Base-by-base conservation (phyloP, 306 rosid genomes). In the Chamaecrista fasciculata region DNA sequence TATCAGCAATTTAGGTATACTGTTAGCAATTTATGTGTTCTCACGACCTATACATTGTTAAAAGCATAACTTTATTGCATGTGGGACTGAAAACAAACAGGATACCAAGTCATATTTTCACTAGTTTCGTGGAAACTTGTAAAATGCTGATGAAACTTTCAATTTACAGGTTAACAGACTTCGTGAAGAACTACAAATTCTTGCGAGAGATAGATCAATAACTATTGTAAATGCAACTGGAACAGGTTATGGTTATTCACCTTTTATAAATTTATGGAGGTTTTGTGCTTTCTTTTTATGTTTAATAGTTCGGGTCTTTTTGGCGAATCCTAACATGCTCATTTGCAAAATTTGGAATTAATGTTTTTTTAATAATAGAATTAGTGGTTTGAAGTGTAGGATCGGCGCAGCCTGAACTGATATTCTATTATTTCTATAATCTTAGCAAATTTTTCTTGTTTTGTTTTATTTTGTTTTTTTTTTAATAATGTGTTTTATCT, bases 101-200 rank as follows among this genome's bases (percentile, higher is more conserved):
- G 14, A 8, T 62, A 15, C 12, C 21, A 7, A 40, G 47, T 62
- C n/a, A 11, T 81, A 73, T 8, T 37, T 67, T 37, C 24, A 9
- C 64, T 7, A 66, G 11, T 59, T 56, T 56, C 33, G 33, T 40
- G 28, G 48, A 56, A 47, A 24, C 61, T 34, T 44, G 49, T 61
- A 26, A 40, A 67, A 51, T 71, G 39, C 70, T 62, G 48, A 76
- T 58, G 51, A 67, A 43, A 43, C 67, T 31, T 44, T 67, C 19
- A 40, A 63, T 64, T 57, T 79, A 31, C 91, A 95, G 99, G 96
- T 95, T 76, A 67, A 83, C 83, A 87, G 66, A 82, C 83, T 95
- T 55, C 86, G 86, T 66, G 72, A 86, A 70, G 91, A 89, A 79
- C 75, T 95, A 62, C 83, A 84, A 59, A 46, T 75, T 47, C 71